Evolutionary conservation across 257 asterid species (phyloP), one percentile per base, ranked within the genome.

Genomic region (Primulina huaijiensis): DNA sequence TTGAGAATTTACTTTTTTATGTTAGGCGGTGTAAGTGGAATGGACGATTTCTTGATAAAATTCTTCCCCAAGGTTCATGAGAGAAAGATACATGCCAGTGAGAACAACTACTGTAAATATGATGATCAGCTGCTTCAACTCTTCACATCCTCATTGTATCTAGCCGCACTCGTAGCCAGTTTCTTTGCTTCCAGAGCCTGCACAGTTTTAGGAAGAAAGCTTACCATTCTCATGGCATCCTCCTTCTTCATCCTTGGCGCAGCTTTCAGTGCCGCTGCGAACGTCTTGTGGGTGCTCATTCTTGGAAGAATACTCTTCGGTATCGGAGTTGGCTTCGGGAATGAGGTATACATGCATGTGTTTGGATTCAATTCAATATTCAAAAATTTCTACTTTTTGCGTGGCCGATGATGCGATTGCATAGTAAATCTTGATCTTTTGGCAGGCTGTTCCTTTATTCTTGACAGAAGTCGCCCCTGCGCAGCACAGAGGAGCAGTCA

Each of bases 261-360:
- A 0, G 5, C 29, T 1, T 0, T 92, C 2, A 83, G 95, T 10
- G 93, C 79, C 0, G 8, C 30, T 0, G 87, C 97, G 6, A 53
- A 78, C 33, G 0, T 3, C 8, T 60, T 64, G 6, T 40, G 75
- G 81, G 35, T 87, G 72, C 84, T 92, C 46, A 92, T 92, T 67
- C 3, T 83, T 4, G 97, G 97, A 0, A 74, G 97, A 65, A 76
- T 89, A 43, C 77, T 85, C 23, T 92, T 92, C 3, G 96, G 97
- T 0, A 3, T 89, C 14, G 97, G 97, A 25, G 97, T 89, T 10
- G 97, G 96, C 6, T 92, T 87, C 0, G 96, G 96, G 50, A 92
- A 92, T 33, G 97, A 92, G 93, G 97, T 88, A 75, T 17, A 8
- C 6, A 40, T 2, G 2, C 10, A 8, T 35, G 4, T 40, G 52